Evolutionary conservation across 257 asterid genomes (phyloP), one percentile per base, ranked within the genome.

Genomic region (Plantago elongata): DNA sequence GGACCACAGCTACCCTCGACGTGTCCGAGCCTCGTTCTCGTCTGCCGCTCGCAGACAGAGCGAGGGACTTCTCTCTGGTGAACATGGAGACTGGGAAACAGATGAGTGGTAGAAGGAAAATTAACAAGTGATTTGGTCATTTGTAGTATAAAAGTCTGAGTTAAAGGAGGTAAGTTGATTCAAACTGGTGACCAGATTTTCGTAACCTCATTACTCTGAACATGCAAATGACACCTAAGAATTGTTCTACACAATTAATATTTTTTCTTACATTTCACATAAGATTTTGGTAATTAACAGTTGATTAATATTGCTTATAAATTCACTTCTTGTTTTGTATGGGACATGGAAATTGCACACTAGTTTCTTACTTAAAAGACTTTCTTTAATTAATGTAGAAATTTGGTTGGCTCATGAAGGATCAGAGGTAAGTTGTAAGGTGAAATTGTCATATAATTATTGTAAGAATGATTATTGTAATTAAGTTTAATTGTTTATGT

Each of bases 11-110:
- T 13, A 51, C 47, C 59, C 61, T 58, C 12, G 79, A 54, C 57
- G 69, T 62, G 11, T 51, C 80, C 80, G 75, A 74, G 13, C 38
- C 65, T 49, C 45, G 48, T 27, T 60, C 56, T 9, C 45, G 47
- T 9, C 51, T 13, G 45, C 27, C 50, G 45, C 13, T 52, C 58
- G 30, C 58, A 1, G 2, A 22, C 61, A 65, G 13, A 0, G 65
- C 52, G 51, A 61, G 52, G 45, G 55, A 46, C n/a, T 72, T 63
- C 15, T 61, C 46, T 71, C 51, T 65, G 44, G 57, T 27, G 29
- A 18, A 55, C 67, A 51, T 69, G 48, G 45, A 34, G 37, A 57
- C 22, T 14, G 44, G 16, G 18, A 37, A 10, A 30, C 15, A 9
- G 59, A 9, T 54, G 58, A 54, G 6, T 18, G n/a, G 13, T 10